Percentiles rank a stretch among this genome's conserved stretches.
phyloP scores from a whole-genome alignment of 1,284 basidiomycete genomes.

The Takashimella tepidaria region DNA sequence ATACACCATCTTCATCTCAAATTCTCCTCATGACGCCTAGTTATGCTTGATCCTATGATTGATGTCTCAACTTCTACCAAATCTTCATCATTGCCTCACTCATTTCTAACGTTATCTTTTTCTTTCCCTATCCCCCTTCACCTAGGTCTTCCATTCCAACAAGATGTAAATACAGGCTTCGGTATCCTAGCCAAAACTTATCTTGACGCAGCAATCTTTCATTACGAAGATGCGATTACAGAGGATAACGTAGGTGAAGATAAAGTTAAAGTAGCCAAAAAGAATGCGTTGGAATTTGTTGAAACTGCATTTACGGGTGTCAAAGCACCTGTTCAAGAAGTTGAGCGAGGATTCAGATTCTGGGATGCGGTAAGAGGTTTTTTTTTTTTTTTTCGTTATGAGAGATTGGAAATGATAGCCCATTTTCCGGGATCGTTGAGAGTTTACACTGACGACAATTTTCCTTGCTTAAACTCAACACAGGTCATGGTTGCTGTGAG shows the following conservation, averaged over 20 bases:
- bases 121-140: not conserved
- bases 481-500: conserved; percentile 84
- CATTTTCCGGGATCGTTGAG: too few relatives aligned
- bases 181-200: conserved; percentile 96
- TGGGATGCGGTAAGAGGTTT: conserved; percentile 79
- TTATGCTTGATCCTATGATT: conserved; percentile 31
- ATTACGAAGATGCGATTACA: conserved; percentile 66
- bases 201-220: conserved; percentile 77
- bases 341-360: conserved; percentile 94
- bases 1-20: not conserved
- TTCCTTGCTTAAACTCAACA: conserved; percentile 9
- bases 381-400: conserved; percentile 8
- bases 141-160: conserved; percentile 74
- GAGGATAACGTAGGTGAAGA: conserved; percentile 57
- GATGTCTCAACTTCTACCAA: conserved; percentile 25
- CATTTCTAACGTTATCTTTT: too few relatives aligned
- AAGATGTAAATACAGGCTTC: conserved; percentile 95
- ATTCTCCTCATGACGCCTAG: not conserved
- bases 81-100: conserved; percentile 41
- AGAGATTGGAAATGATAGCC: conserved; percentile 10
- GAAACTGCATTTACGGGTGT: conserved; percentile 90
- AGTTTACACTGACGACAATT: not conserved
- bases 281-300: conserved; percentile 80
- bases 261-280: conserved; percentile 76
- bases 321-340: conserved; percentile 76